These are phyloP conservation scores for Aureobasidium subglaciale DNA, from an alignment of 2,329 filamentous ascomycete genomes.

Conservation along the genomic window DNA sequence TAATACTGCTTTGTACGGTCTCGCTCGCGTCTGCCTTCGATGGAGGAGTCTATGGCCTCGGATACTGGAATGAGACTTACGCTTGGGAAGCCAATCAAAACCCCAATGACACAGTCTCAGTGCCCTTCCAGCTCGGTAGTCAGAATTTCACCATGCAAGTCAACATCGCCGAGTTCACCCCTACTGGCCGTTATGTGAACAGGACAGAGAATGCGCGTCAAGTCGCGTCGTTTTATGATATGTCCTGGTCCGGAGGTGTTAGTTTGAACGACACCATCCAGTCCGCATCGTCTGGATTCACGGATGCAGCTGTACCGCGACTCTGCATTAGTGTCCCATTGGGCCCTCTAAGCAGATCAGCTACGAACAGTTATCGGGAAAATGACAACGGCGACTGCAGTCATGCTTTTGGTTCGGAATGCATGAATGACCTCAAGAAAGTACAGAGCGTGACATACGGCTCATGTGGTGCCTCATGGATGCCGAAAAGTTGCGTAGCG, in stretches of 20 bases:
- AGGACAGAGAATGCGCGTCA: neutral
- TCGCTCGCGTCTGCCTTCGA: neutral
- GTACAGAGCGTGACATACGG: neutral
- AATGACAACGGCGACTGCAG: neutral
- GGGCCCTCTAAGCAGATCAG: neutral
- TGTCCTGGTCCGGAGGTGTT: neutral
- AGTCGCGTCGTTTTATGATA: neutral
- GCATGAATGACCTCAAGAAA: neutral
- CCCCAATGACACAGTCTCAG: neutral
- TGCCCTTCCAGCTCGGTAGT: neutral
- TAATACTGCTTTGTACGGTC: neutral
- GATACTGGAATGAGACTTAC: neutral
- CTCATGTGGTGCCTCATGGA: neutral
- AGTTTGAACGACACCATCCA: neutral
- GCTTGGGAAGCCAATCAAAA: neutral
- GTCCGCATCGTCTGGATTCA: too few species aligned
- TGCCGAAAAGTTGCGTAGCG: neutral
- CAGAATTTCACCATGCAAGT: neutral
- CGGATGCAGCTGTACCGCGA: neutral
- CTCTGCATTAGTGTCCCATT: neutral
- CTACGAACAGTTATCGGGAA: neutral
- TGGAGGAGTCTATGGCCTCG: neutral
- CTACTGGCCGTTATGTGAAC: neutral
- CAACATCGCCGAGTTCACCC: neutral
- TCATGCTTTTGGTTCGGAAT: neutral